phyloP scores from a whole-genome alignment of 768 basidiomycete genomes.

The Suillus spraguei region DNA sequence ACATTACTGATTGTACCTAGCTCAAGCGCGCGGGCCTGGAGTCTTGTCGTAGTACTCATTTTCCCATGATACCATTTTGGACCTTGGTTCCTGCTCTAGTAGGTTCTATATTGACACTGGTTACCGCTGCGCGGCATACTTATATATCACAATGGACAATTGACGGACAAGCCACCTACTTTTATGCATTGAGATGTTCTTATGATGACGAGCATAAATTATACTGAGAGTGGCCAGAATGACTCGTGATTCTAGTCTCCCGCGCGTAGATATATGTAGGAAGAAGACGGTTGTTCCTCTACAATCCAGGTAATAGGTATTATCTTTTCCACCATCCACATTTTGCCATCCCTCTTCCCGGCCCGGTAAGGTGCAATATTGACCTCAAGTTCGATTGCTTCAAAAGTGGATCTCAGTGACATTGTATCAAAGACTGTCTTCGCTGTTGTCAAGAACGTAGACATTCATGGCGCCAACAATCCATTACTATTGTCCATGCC shows the following conservation, averaged over 20 bases:
- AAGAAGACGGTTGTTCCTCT: too few species aligned
- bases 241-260: not conserved
- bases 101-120: not conserved
- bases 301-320: not conserved
- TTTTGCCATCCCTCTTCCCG: not conserved
- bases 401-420: not conserved
- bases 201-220: not conserved
- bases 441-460: not conserved
- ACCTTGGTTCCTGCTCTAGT: not conserved
- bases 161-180: not conserved
- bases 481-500: conserved; percentile 76
- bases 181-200: not conserved
- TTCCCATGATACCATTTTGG: not conserved
- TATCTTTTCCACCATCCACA: not conserved
- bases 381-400: not conserved
- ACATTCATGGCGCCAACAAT: conserved; percentile 44
- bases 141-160: not conserved
- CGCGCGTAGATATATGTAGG: too few species aligned
- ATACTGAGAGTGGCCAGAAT: not conserved
- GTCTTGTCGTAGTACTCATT: not conserved
- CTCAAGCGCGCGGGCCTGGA: not conserved
- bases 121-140: not conserved
- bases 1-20: conserved; percentile 12
- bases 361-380: not conserved
- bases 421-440: not conserved